phyloP scores from a whole-genome alignment of 116 monocot genomes.

The Zostera marina region DNA sequence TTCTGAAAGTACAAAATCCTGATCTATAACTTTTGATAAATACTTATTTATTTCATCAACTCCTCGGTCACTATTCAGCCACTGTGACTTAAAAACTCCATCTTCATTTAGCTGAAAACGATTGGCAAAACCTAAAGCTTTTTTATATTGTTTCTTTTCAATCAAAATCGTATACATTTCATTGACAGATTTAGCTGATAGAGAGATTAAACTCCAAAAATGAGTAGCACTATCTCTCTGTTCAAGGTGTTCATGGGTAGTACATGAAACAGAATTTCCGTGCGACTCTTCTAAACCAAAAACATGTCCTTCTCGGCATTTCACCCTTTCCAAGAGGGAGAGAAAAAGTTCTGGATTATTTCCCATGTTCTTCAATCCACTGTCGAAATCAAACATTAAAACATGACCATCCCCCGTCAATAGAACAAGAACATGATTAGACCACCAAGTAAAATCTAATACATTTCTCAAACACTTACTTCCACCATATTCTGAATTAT shows the following conservation, averaged over 20 bases:
- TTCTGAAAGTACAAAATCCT: conserved; percentile 59
- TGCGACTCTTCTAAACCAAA: conserved; percentile 40
- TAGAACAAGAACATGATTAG: conserved; percentile 45
- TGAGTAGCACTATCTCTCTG: conserved; percentile 10
- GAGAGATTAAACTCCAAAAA: conserved; percentile 55
- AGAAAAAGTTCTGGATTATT: conserved; percentile 22
- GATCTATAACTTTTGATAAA: conserved; percentile 65
- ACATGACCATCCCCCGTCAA: conserved; percentile 31
- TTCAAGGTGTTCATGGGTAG: background rate
- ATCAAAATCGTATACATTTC: conserved; percentile 67
- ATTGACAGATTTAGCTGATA: conserved; percentile 43
- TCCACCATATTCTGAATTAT: conserved; percentile 4
- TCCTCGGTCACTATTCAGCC: conserved; percentile 45
- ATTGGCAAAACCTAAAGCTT: conserved; percentile 55
- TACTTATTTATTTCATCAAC: conserved; percentile 32
- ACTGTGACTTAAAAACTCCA: conserved; percentile 72
- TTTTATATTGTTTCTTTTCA: conserved; percentile 27
- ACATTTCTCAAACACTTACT: conserved; percentile 24
- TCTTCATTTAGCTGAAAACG: conserved; percentile 47
- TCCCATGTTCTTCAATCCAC: conserved; percentile 23
- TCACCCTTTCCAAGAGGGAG: conserved; percentile 40
- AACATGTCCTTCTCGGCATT: conserved; percentile 22
- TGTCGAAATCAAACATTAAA: conserved; percentile 38
- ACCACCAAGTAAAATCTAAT: conserved; percentile 71
- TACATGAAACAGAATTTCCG: conserved; percentile 1